These are phyloP conservation scores for Boletus rufocinnamomeus DNA, from an alignment of 768 basidiomycete genomes.

Conservation along the genomic window DNA sequence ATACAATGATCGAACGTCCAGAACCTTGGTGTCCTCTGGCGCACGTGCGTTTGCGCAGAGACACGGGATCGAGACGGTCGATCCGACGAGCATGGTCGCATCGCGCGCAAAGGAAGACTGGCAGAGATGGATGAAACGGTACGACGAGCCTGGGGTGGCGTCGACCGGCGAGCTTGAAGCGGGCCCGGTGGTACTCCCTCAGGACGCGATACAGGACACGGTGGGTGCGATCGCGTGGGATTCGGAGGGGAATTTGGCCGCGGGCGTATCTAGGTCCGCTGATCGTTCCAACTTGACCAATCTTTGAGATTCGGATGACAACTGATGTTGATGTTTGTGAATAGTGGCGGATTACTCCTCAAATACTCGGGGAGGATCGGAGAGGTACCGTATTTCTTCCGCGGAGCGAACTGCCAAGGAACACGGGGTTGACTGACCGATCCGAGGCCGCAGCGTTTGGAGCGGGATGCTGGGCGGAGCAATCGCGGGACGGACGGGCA, in stretches of 20 bases:
- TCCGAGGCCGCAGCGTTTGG: conserved; percentile 68
- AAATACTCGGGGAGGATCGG: conserved; percentile 76
- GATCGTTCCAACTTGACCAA: neutral
- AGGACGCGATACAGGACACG: conserved; percentile 64
- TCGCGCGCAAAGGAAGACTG: conserved; percentile 54
- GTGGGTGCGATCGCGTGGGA: conserved; percentile 75
- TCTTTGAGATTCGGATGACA: no score
- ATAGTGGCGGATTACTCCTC: conserved; percentile 76
- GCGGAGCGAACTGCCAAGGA: neutral
- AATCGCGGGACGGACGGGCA: conserved; percentile 19
- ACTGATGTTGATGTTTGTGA: neutral
- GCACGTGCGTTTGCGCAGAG: conserved; percentile 55
- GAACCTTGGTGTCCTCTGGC: conserved; percentile 63
- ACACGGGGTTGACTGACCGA: conserved; percentile 1
- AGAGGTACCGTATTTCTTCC: conserved; percentile 48
- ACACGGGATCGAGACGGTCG: conserved; percentile 37
- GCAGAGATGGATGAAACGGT: conserved; percentile 57
- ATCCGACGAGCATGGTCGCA: conserved; percentile 49
- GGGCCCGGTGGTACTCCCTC: conserved; percentile 8
- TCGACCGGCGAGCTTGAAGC: conserved; percentile 14
- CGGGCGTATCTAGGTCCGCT: conserved; percentile 74
- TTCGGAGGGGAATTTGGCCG: conserved; percentile 47
- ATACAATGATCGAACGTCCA: conserved; percentile 26
- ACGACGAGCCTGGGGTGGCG: conserved; percentile 23
- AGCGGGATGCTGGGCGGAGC: conserved; percentile 75